Evolutionary conservation across 2,329 filamentous ascomycete species (phyloP).

Genomic region (Delphinella strobiligena): DNA sequence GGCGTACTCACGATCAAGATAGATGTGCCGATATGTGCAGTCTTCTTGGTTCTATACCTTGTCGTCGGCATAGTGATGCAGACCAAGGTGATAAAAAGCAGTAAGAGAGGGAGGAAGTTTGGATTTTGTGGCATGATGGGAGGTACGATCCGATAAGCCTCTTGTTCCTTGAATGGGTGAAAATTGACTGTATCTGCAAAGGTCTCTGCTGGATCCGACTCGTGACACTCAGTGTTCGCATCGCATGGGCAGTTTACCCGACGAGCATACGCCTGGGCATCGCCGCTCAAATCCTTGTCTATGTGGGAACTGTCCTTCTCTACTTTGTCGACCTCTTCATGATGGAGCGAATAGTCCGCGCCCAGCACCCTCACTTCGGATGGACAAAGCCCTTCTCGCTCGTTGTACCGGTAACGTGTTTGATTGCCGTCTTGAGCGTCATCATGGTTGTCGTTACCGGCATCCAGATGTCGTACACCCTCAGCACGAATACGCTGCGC

Average conservation of each 20-base stretch:
- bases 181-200: no score
- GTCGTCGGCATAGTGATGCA: conserved; percentile 44
- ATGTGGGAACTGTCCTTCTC: conserved; percentile 61
- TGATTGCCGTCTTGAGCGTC: conserved; percentile 46
- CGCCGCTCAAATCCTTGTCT: conserved; percentile 56
- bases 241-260: conserved; percentile 40
- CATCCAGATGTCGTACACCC: conserved; percentile 56
- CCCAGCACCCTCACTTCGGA: conserved; percentile 57
- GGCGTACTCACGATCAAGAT: conserved; percentile 43
- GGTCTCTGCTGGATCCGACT: conserved; percentile 41
- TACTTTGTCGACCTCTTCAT: conserved; percentile 72
- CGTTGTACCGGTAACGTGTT: conserved; percentile 47
- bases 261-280: conserved; percentile 38
- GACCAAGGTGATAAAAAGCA: conserved; percentile 44
- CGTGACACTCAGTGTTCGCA: conserved; percentile 36
- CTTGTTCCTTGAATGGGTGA: no score
- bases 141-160: no score
- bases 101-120: conserved; percentile 43
- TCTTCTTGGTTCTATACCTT: conserved; percentile 50
- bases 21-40: conserved; percentile 53
- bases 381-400: conserved; percentile 47
- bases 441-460: conserved; percentile 54
- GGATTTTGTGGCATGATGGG: conserved; percentile 46
- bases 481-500: conserved; percentile 35
- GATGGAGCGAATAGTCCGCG: conserved; percentile 61